A percentile compares a stretch with the other conserved stretches of the same genome.
Evolutionary conservation across 2,329 filamentous ascomycete genomes (phyloP).

Genomic region (Verticillium albo-atrum): DNA sequence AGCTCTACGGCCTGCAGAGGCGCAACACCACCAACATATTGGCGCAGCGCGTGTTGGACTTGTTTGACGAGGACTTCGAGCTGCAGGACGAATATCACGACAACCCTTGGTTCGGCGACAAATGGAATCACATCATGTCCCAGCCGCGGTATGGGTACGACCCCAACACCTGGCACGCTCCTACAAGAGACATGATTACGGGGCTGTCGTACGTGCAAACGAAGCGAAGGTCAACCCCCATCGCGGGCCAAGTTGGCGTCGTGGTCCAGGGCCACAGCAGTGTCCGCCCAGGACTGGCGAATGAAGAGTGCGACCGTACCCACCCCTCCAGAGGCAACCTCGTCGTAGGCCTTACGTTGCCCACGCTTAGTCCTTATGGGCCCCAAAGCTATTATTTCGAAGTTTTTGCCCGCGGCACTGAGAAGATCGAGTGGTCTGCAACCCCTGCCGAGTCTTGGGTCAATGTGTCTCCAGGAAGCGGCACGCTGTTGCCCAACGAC

Average conservation of each 20-base stretch:
- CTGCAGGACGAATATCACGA: conserved; percentile 47
- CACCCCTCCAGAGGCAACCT: conserved; percentile 33
- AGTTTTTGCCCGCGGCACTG: conserved; percentile 27
- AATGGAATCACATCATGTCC: conserved; percentile 53
- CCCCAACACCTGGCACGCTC: conserved; percentile 50
- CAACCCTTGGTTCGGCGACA: conserved; percentile 42
- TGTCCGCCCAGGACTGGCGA: conserved; percentile 31
- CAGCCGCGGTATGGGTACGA: conserved; percentile 47
- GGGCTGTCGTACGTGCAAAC: conserved; percentile 50
- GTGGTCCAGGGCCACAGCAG: conserved; percentile 26
- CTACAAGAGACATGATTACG: conserved; percentile 48
- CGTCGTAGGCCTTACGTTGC: conserved; percentile 21
- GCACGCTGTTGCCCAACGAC: conserved; percentile 23
- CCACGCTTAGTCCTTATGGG: conserved; percentile 24
- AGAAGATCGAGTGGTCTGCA: conserved; percentile 22
- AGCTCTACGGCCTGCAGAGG: conserved; percentile 50
- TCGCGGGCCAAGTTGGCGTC: conserved; percentile 34
- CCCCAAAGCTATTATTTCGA: conserved; percentile 26
- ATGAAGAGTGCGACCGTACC: conserved; percentile 49
- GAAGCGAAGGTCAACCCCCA: conserved; percentile 40
- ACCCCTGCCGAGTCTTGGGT: conserved; percentile 26
- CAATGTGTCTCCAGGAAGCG: conserved; percentile 20
- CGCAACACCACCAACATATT: conserved; percentile 50
- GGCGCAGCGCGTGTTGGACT: conserved; percentile 37
- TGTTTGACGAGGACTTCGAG: conserved; percentile 46